phyloP scores from a whole-genome alignment of 116 monocot species.

The Iris pallida region DNA sequence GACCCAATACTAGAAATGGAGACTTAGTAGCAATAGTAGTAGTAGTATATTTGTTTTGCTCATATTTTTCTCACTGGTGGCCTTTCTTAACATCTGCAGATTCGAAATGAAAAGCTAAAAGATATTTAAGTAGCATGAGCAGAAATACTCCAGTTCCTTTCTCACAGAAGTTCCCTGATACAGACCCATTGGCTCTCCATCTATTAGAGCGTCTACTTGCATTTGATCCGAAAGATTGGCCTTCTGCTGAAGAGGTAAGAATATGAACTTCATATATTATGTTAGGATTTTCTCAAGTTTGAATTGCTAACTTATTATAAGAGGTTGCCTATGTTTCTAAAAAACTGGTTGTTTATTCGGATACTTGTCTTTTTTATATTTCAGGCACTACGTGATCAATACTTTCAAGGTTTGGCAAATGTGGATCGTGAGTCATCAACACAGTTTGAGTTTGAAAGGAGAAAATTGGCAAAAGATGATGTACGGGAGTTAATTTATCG shows the following conservation, averaged over 20 bases:
- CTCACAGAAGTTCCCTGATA: constrained; percentile 54
- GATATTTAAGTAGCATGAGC: constrained; percentile 73
- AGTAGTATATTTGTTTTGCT: background rate
- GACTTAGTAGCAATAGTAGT: background rate
- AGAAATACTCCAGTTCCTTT: constrained; percentile 55
- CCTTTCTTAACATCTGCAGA: constrained; percentile 25
- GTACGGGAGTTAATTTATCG: constrained; percentile 60
- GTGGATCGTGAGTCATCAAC: constrained; percentile 50
- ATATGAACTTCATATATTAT: constrained; percentile 2
- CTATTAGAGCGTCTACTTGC: constrained; percentile 65
- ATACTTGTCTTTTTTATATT: constrained; percentile 1
- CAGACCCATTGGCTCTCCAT: constrained; percentile 59
- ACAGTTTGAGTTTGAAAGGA: constrained; percentile 66
- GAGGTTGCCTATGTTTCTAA: background rate
- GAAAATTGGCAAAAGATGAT: constrained; percentile 61
- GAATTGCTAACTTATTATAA: background rate
- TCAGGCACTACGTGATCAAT: constrained; percentile 54
- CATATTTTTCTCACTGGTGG: background rate
- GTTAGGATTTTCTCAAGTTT: background rate
- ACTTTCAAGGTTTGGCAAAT: constrained; percentile 48
- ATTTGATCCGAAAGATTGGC: constrained; percentile 82
- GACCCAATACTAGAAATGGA: too few species aligned
- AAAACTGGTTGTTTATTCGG: background rate
- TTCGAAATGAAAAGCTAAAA: constrained; percentile 81
- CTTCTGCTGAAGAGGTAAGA: constrained; percentile 65